Evolutionary conservation across 2,329 filamentous ascomycete genomes (phyloP), one percentile per base, ranked within the genome.

Genomic region (Aureobasidium sp.): DNA sequence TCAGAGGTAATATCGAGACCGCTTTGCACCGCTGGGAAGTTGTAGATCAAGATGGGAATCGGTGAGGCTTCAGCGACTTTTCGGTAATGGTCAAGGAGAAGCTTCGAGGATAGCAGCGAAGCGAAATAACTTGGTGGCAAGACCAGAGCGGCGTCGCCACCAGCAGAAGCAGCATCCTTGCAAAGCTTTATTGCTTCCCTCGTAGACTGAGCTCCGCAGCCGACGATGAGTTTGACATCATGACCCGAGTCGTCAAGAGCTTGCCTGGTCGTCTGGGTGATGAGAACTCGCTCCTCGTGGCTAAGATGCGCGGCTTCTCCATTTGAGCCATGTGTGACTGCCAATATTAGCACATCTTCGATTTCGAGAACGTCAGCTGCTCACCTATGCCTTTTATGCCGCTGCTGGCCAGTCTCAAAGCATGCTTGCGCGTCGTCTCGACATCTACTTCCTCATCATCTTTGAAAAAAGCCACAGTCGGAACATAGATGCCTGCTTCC

Each of bases 231-330:
- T 41, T 88, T 88, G 75, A 91, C 79, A 66, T 82, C 76, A 0
- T 78, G 70, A 74, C 88, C 87, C 36, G 84, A 82, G 12, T 80
- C 79, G 70, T 90, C 83, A 48, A 92, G 79, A 15, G 88, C 87
- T 64, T 82, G 80, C 44, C 89, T 85, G 1, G 88, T 91, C 37
- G 86, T 84, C 56, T 78, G 77, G 7, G 87, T 91, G 68, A 93
- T 84, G 57, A 84, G 76, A 52, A 82, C 81, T 63, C 89, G 84
- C 76, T 93, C 89, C 27, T 82, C 78, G 68, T 87, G 86, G 47
- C 86, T 85, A 37, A 93, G 81, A 70, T 91, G 89, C 13, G 91
- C 88, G 8, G 90, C 89, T 77, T 94, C 90, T 68, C 89, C 89
- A 70, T 93, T 93, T 70, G 87, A 90, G 51, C 89, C 89, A 72